Evolutionary conservation across 306 rosid genomes (phyloP).

Genomic region (Prunus mira): DNA sequence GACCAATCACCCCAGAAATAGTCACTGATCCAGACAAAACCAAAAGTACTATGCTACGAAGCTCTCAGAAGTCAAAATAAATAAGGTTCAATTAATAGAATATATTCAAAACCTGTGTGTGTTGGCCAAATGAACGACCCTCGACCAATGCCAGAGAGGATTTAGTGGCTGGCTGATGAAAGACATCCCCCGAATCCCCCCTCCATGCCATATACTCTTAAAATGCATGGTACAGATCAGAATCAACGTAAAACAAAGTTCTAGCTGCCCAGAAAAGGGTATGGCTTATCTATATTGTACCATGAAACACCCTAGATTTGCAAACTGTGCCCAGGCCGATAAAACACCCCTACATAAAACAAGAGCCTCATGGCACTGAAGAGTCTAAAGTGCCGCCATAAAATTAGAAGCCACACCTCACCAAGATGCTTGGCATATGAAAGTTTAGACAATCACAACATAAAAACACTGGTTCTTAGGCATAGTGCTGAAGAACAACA

Average conservation of each 20-base stretch:
- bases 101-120: not conserved
- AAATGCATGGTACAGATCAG: not conserved
- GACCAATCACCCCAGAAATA: not conserved
- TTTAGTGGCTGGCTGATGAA: not conserved
- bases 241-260: not conserved
- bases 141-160: not conserved
- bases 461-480: not conserved
- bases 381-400: not conserved
- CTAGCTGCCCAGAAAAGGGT: not conserved
- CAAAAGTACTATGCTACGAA: no score
- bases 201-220: no score
- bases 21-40: not conserved
- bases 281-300: not conserved
- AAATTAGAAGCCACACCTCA: not conserved
- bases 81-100: not conserved
- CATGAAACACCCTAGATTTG: not conserved
- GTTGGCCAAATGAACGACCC: not conserved
- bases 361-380: not conserved
- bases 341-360: not conserved
- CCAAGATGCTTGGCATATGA: not conserved
- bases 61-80: not conserved
- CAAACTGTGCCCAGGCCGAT: not conserved
- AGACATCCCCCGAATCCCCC: no score
- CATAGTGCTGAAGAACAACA: not conserved
- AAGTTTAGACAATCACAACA: not conserved